Conservation (phyloP, 148 eudicot genomes). For the Amaranthus palmeri region DNA sequence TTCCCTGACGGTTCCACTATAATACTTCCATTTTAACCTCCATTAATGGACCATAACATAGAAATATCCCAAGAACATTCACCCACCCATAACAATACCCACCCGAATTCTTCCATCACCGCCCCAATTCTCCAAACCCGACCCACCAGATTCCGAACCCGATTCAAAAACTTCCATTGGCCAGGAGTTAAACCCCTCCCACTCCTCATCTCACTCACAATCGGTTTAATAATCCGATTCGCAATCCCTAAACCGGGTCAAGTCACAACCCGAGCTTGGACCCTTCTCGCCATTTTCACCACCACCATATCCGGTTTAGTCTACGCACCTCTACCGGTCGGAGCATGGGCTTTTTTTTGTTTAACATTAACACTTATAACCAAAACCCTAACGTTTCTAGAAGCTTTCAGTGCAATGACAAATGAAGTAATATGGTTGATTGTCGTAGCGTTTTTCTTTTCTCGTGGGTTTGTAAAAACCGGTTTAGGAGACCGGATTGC, state of each 20-base stretch:
- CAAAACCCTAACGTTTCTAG: constrained; percentile 49
- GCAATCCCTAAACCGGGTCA: constrained; percentile 54
- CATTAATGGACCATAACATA: not conserved
- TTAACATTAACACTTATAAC: constrained; percentile 49
- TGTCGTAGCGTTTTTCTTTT: constrained; percentile 82
- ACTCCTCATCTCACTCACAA: constrained; percentile 34
- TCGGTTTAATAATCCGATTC: constrained; percentile 54
- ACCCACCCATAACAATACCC: not conserved
- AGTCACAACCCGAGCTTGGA: constrained; percentile 64
- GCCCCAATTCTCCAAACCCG: constrained; percentile 16
- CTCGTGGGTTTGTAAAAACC: constrained; percentile 79
- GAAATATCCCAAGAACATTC: constrained; percentile 21
- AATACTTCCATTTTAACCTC: not conserved
- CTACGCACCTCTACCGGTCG: constrained; percentile 61
- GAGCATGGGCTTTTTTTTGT: constrained; percentile 76
- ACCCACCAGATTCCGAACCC: constrained; percentile 8
- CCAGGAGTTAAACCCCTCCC: constrained; percentile 55
- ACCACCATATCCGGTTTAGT: constrained; percentile 70
- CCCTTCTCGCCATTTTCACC: constrained; percentile 56
- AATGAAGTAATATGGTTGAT: constrained; percentile 85
- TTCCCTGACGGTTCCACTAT: too few relatives aligned
- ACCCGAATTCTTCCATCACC: not conserved
- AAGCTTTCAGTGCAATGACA: constrained; percentile 61
- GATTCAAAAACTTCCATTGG: constrained; percentile 11
- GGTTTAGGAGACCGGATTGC: constrained; percentile 85